Conservation (phyloP, 805 yeast species). For the Wickerhamiella australiensis region DNA sequence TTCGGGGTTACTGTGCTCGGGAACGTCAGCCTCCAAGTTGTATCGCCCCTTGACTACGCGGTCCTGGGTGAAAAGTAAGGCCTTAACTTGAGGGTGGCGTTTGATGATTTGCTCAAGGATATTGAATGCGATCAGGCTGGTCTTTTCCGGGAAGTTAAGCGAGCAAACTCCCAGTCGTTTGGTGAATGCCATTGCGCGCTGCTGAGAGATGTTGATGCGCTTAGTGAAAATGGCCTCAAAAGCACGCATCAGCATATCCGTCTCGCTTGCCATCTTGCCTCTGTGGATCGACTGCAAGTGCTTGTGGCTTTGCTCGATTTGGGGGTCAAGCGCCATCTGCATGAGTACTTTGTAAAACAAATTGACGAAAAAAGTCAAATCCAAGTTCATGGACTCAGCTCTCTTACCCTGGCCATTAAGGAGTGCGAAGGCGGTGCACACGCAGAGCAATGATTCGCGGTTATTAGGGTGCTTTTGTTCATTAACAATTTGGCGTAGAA, state of each 20-base stretch:
- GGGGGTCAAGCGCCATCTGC: slow-evolving; percentile 62
- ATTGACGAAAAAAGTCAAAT: slow-evolving; percentile 67
- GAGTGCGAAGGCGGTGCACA: slow-evolving; percentile 81
- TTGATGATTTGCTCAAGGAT: slow-evolving; percentile 65
- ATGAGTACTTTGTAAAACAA: slow-evolving; percentile 59
- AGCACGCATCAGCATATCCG: slow-evolving; percentile 67
- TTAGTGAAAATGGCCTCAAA: slow-evolving; percentile 57
- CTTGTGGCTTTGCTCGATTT: slow-evolving; percentile 74
- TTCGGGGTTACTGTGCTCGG: slow-evolving; percentile 70
- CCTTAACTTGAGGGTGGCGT: slow-evolving; percentile 57
- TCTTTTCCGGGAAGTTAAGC: slow-evolving; percentile 77
- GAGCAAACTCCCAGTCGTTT: slow-evolving; percentile 60
- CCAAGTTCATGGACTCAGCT: slow-evolving; percentile 61
- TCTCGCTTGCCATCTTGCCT: slow-evolving; percentile 68
- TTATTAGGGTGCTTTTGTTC: slow-evolving; percentile 38
- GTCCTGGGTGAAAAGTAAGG: slow-evolving; percentile 80
- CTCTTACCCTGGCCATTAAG: slow-evolving; percentile 47
- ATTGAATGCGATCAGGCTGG: slow-evolving; percentile 63
- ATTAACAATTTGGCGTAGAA: slow-evolving; percentile 64
- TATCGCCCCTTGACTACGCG: slow-evolving; percentile 71
- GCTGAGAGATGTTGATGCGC: slow-evolving; percentile 39
- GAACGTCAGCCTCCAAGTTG: slow-evolving; percentile 49
- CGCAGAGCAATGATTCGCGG: slow-evolving; percentile 67
- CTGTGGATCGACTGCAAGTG: slow-evolving; percentile 62
- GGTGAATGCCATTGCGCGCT: slow-evolving; percentile 46